Percentiles rank a stretch among this genome's conserved stretches.
phyloP scores from a whole-genome alignment of 75 land plant genomes.

The Cupressus sempervirens region DNA sequence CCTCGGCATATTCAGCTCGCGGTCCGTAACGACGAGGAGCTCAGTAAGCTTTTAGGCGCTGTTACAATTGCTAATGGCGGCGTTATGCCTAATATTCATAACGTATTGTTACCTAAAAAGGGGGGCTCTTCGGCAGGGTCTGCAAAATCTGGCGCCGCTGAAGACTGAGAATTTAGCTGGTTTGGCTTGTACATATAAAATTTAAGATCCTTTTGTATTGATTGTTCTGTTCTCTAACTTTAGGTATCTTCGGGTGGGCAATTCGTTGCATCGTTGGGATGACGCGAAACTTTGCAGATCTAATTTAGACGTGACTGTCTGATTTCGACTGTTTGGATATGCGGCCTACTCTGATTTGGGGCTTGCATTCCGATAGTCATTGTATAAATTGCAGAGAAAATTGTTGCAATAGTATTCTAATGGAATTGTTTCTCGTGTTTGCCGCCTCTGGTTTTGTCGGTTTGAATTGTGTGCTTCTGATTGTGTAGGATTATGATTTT shows the following conservation, averaged over 20 bases:
- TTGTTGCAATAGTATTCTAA: no score
- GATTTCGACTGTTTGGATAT: no score
- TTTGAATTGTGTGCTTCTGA: no score
- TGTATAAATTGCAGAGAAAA: no score
- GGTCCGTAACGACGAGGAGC: slow-evolving; percentile 68
- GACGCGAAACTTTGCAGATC: no score
- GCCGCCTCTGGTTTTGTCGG: no score
- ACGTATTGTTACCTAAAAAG: slow-evolving; percentile 52
- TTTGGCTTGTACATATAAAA: neutral
- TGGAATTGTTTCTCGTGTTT: no score
- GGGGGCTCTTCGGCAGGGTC: slow-evolving; percentile 24
- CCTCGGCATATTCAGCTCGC: slow-evolving; percentile 59
- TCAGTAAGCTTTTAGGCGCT: slow-evolving; percentile 55
- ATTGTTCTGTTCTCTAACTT: neutral
- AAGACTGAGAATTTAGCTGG: neutral
- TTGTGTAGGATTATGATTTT: no score
- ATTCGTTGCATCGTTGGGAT: no score
- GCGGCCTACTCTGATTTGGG: no score
- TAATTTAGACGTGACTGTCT: no score
- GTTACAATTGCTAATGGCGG: slow-evolving; percentile 66
- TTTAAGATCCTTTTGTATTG: neutral
- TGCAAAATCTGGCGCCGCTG: slow-evolving; percentile 18
- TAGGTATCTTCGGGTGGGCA: neutral
- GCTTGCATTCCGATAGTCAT: no score
- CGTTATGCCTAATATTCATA: slow-evolving; percentile 74